A percentile compares a stretch with the other conserved stretches of the same genome.
Conservation (phyloP, 2,329 filamentous ascomycete species). For the Trichoderma aggressivum region DNA sequence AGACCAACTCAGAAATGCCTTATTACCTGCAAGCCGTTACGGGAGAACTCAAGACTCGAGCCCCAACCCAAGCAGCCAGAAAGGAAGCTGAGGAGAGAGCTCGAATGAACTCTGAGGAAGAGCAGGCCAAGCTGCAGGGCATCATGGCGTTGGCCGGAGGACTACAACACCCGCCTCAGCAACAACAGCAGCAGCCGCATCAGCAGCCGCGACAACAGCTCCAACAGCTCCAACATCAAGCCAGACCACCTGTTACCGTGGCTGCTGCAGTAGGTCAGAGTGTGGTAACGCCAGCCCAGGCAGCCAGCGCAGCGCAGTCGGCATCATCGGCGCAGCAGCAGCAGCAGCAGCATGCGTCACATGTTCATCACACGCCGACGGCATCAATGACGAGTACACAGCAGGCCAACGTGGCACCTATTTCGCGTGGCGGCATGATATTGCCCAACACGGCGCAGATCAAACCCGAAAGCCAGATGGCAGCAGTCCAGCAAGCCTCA, state of each 20-base stretch:
- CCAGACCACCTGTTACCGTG: slow-evolving; percentile 26
- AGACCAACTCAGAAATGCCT: slow-evolving; percentile 86
- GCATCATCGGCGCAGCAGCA: slow-evolving; percentile 21
- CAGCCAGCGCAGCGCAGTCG: slow-evolving; percentile 30
- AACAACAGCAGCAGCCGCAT: slow-evolving; percentile 1
- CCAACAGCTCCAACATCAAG: slow-evolving; percentile 33
- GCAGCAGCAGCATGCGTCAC: slow-evolving; percentile 13
- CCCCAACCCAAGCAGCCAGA: slow-evolving; percentile 68
- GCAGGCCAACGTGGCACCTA: neutral
- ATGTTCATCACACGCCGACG: slow-evolving; percentile 23
- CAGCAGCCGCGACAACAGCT: slow-evolving; percentile 35
- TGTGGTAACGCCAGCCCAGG: slow-evolving; percentile 35
- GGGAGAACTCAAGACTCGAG: slow-evolving; percentile 81
- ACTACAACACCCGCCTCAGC: slow-evolving; percentile 41
- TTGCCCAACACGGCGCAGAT: slow-evolving; percentile 24
- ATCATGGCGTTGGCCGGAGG: slow-evolving; percentile 55
- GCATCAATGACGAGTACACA: neutral
- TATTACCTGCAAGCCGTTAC: slow-evolving; percentile 85
- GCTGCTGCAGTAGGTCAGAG: slow-evolving; percentile 27
- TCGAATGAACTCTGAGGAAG: slow-evolving; percentile 55
- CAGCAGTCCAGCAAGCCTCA: slow-evolving; percentile 31
- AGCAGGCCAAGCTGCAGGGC: slow-evolving; percentile 58
- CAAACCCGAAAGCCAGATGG: slow-evolving; percentile 25
- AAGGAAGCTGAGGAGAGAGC: slow-evolving; percentile 66
- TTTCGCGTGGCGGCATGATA: slow-evolving; percentile 7